Evolutionary conservation across 2,329 filamentous ascomycete genomes (phyloP).

Genomic region (Pseudomassariella vexata): DNA sequence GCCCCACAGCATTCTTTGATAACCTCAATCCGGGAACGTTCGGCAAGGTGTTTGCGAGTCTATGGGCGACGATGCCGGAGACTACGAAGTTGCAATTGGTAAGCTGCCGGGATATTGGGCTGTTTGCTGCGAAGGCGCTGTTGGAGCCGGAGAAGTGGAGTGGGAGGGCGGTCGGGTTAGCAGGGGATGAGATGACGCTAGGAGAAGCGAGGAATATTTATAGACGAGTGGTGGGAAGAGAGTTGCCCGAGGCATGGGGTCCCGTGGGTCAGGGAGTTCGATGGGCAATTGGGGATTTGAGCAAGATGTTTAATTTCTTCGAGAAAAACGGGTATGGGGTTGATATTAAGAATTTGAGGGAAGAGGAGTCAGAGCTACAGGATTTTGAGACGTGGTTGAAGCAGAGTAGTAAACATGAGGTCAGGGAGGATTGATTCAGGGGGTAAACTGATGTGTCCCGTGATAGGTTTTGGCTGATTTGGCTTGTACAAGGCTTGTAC

Average conservation of each 20-base stretch:
- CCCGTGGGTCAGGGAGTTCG: slow-evolving; percentile 23
- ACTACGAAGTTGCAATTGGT: slow-evolving; percentile 29
- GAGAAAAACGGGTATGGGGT: slow-evolving; percentile 32
- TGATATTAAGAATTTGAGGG: slow-evolving; percentile 25
- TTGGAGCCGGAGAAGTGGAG: slow-evolving; percentile 18
- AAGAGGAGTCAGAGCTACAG: slow-evolving; percentile 23
- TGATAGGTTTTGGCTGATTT: too few relatives aligned
- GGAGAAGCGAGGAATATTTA: slow-evolving; percentile 23
- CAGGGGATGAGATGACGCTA: slow-evolving; percentile 28
- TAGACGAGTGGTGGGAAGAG: slow-evolving; percentile 11
- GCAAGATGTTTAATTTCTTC: slow-evolving; percentile 31
- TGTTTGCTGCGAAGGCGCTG: slow-evolving; percentile 28
- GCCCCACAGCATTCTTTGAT: slow-evolving; percentile 35
- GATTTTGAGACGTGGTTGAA: slow-evolving; percentile 31
- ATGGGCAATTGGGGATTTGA: slow-evolving; percentile 22
- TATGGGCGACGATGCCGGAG: slow-evolving; percentile 22
- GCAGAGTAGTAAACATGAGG: slow-evolving; percentile 25
- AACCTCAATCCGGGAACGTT: slow-evolving; percentile 29
- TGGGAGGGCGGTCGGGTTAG: slow-evolving; percentile 25
- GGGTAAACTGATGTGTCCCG: too few relatives aligned
- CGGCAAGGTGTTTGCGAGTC: slow-evolving; percentile 23
- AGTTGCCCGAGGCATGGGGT: slow-evolving; percentile 26
- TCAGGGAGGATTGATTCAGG: too few relatives aligned
- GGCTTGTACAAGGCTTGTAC: too few relatives aligned
- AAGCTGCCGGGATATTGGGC: slow-evolving; percentile 31